phyloP scores from a whole-genome alignment of 1,284 basidiomycete species.

The Tilletiopsis washingtonensis region DNA sequence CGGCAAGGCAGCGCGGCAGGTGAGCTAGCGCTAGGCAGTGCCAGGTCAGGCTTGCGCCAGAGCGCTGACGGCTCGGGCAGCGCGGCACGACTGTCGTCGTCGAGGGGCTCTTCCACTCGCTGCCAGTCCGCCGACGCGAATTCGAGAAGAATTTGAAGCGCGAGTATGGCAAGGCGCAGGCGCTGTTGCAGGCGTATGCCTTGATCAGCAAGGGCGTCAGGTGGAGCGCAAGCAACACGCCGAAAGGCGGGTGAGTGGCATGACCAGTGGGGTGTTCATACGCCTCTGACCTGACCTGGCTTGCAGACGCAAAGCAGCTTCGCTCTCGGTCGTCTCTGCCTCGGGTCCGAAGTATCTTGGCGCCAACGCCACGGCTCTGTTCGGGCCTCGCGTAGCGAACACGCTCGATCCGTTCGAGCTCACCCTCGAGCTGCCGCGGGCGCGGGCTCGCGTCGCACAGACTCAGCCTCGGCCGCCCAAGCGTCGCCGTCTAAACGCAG shows the following conservation, averaged over 20 bases:
- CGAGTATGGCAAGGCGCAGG: constrained; percentile 78
- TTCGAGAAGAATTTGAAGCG: constrained; percentile 81
- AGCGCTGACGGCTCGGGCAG: constrained; percentile 49
- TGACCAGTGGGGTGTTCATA: too few species aligned
- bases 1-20: constrained; percentile 61
- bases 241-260: constrained; percentile 62
- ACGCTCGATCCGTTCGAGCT: too few species aligned
- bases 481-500: too few species aligned
- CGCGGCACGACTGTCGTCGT: constrained; percentile 79
- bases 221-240: constrained; percentile 66
- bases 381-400: too few species aligned
- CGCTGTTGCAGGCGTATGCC: constrained; percentile 78
- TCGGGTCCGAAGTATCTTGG: constrained; percentile 52
- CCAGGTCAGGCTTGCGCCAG: not conserved
- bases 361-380: constrained; percentile 66
- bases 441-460: too few species aligned
- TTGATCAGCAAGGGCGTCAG: constrained; percentile 64
- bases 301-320: constrained; percentile 4
- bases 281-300: not conserved
- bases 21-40: constrained; percentile 37
- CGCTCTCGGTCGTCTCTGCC: constrained; percentile 51
- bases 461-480: too few species aligned
- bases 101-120: constrained; percentile 65
- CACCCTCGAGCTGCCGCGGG: too few species aligned
- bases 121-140: constrained; percentile 88